A percentile compares a stretch with the other conserved stretches of the same genome.
Evolutionary conservation across 2,329 filamentous ascomycete species (phyloP).

Genomic region (Penicillium nordicum): DNA sequence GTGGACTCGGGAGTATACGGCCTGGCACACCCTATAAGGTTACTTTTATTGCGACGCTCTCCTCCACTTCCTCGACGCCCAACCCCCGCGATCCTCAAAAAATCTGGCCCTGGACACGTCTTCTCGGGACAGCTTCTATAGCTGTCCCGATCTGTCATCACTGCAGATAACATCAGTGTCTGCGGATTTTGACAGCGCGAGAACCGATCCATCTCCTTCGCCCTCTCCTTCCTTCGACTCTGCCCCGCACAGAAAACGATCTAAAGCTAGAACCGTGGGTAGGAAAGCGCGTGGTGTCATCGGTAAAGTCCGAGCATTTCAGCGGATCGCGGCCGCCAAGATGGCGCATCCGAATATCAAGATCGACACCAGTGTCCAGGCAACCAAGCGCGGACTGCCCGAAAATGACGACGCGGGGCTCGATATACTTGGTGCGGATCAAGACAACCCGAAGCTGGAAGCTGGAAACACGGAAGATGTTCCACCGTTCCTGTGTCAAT

Average conservation of each 20-base stretch:
- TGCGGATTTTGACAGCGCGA: conserved; percentile 24
- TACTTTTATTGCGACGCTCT: conserved; percentile 20
- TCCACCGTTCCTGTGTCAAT: conserved; percentile 40
- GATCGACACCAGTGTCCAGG: conserved; percentile 39
- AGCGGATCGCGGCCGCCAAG: conserved; percentile 39
- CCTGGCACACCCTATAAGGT: conserved; percentile 7
- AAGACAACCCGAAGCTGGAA: conserved; percentile 29
- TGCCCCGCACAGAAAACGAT: conserved; percentile 33
- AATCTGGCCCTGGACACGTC: conserved; percentile 42
- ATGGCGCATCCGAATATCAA: conserved; percentile 43
- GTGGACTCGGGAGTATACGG: conserved; percentile 8
- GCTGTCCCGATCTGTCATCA: conserved; percentile 44
- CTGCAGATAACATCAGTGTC: conserved; percentile 32
- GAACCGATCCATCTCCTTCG: conserved; percentile 32
- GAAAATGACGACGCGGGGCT: conserved; percentile 34
- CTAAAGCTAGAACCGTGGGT: conserved; percentile 34
- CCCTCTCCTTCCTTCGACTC: conserved; percentile 29
- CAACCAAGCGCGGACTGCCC: conserved; percentile 39
- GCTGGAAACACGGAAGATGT: conserved; percentile 31
- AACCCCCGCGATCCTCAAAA: conserved; percentile 28
- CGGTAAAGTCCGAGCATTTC: conserved; percentile 41
- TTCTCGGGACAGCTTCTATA: conserved; percentile 41
- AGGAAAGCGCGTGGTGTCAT: conserved; percentile 42
- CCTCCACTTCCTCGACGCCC: conserved; percentile 18
- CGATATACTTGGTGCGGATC: conserved; percentile 26